Base-by-base conservation (phyloP, 2,329 filamentous ascomycete genomes). In the Colletotrichum liaoningense region DNA sequence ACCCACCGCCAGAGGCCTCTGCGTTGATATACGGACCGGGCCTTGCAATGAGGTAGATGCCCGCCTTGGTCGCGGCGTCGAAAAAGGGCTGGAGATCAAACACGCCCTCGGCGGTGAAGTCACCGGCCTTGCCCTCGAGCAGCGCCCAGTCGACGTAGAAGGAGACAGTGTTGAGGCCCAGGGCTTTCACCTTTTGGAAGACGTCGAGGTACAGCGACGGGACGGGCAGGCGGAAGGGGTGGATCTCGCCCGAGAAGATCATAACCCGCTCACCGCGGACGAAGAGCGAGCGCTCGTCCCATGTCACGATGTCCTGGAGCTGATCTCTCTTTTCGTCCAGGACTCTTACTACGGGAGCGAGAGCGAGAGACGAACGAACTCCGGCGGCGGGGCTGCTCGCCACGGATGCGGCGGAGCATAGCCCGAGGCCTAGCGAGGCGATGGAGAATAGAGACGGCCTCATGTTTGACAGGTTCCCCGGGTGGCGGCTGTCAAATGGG, bases 81-180 rank as follows among this genome's bases (percentile, higher is more conserved):
- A 95, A 95, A 82, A 97, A 95, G 0, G 92, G 91, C 75, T 94
- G 88, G 4, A 94, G 85, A 16, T 89, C 91, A 77, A 95, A 94
- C 19, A 95, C 87, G 0, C 93, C 94, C 2, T 94, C 90, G 1
- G 91, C 92, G 9, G 85, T 86, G 78, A 94, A 95, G 4, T 90
- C 85, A 1, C 93, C 94, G 0, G 87, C 91, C 72, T 92, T 92
- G 2, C 93, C 93, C 80, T 97, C 94, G 0, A 95, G 81, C 2
- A 96, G 84, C 3, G 92, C 93, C 94, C 94, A 97, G 77, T 95
- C 89, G 7, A 92, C 86, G 78, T 96, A 96, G 80, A 95, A 95
- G 0, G 93, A 95, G 1, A 95, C 92, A 57, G 90, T 89, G 77
- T 93, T 96, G 83, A 95, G 95, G 0, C 94, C 94, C 1, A 95